Percentiles rank a stretch among this genome's conserved stretches.
phyloP scores from a whole-genome alignment of 306 rosid genomes.

The Glycine soja region DNA sequence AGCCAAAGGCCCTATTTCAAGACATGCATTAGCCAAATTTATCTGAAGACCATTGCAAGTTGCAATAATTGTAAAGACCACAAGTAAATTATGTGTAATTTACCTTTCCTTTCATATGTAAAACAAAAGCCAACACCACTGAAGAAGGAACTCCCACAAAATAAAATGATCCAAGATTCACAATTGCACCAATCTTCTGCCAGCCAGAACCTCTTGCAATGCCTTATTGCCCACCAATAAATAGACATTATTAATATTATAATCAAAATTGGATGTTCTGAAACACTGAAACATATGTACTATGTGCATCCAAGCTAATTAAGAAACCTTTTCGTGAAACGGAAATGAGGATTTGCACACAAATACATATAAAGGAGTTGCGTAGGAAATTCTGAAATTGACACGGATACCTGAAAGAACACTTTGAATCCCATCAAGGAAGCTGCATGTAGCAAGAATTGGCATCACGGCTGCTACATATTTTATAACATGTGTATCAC shows the following conservation, averaged over 20 bases:
- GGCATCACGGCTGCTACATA: conserved; percentile 52
- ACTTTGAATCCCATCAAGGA: conserved; percentile 49
- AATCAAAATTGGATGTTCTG: background rate
- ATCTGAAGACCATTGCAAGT: background rate
- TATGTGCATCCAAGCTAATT: background rate
- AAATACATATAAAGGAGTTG: background rate
- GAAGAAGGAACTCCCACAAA: conserved; percentile 40
- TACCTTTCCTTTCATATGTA: conserved; percentile 46
- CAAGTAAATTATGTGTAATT: background rate
- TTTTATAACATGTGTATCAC: conserved; percentile 56
- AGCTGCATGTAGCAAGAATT: conserved; percentile 34
- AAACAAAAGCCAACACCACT: conserved; percentile 40
- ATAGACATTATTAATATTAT: background rate
- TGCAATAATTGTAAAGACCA: background rate
- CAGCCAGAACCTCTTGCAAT: conserved; percentile 43
- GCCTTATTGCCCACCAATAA: conserved; percentile 21
- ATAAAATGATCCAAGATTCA: conserved; percentile 46
- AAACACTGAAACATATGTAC: background rate
- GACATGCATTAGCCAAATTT: conserved; percentile 27
- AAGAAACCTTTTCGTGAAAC: background rate
- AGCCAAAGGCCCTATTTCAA: conserved; percentile 55
- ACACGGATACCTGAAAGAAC: conserved; percentile 43
- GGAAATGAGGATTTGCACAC: background rate
- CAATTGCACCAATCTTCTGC: conserved; percentile 40
- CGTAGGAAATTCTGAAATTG: too few species aligned